Base-by-base conservation (phyloP, 305 asterid species). In the Fraxinus greggii region DNA sequence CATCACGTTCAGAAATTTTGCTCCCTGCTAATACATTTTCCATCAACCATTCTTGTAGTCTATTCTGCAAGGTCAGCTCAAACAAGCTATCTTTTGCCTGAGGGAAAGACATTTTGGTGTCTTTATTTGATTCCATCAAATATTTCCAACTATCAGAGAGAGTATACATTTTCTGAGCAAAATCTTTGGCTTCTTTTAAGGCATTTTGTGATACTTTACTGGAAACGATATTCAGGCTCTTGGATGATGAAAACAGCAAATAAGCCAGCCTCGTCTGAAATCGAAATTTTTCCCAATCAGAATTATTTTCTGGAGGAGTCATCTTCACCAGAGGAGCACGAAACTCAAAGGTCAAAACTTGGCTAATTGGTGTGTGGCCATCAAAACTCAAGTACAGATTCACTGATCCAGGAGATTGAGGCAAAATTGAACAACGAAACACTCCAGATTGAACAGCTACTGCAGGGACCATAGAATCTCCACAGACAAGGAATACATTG, bases 351-450 rank as follows among this genome's bases (percentile, higher is more conserved):
- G 84, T 81, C 73, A 91, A 78, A 45, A 92, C 90, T 89, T 92
- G 93, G 87, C 98, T 97, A 80, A 95, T 89, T 26, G 98, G 98
- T 35, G 69, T 90, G 74, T 81, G 91, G 63, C 98, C 99, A 78
- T 97, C 97, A 75, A 90, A 85, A 69, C 97, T 94, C 88, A 97
- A 80, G 87, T 87, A 97, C 19, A 97, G 88, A 82, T 90, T 87
- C 79, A 87, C 92, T 45, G 85, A 74, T 79, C 93, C 94, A 40
- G 99, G 97, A 81, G 88, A 75, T 80, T 92, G 97, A 79, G 98
- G 93, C 6, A 92, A 76, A 83, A 97, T 35, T 23, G 89, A 63
- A 89, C 92, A 91, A 33, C 98, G 95, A 86, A 88, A 94, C 17
- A 97, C 98, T 81, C 98, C 99, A 54, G 89, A 82, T 82, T 93